These are phyloP conservation scores for Fusarium sp. DNA, from an alignment of 2,329 filamentous ascomycete genomes.

Conservation along the genomic window DNA sequence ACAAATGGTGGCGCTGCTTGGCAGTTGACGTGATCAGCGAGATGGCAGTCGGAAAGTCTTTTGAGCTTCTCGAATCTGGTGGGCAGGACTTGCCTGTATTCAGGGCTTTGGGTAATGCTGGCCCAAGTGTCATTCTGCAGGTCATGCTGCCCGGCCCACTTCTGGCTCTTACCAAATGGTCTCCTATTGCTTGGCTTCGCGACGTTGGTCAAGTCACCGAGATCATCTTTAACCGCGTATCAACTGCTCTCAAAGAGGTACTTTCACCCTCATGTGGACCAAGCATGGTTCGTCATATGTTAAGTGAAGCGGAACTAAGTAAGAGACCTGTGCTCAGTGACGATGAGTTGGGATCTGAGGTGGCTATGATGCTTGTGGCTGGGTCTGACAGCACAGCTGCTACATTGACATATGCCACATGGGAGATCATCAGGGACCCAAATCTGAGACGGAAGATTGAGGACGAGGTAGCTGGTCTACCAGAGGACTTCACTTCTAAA, in stretches of 20 bases:
- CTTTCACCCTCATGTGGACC: not conserved
- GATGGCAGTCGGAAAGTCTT: conserved; percentile 8
- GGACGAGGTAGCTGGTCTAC: not conserved
- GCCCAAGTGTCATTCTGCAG: not conserved
- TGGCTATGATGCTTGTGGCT: conserved; percentile 8
- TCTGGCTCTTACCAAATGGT: not conserved
- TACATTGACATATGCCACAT: conserved; percentile 6
- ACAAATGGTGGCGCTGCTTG: conserved; percentile 20
- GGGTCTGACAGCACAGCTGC: conserved; percentile 19
- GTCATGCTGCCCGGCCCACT: not conserved
- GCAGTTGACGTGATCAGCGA: conserved; percentile 14
- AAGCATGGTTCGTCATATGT: not conserved
- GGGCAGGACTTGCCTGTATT: not conserved
- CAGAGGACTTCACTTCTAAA: not conserved
- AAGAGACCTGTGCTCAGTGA: not conserved
- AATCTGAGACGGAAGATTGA: not conserved
- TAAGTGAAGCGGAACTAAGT: not conserved
- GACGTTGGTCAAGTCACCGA: not conserved
- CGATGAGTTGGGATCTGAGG: conserved; percentile 11
- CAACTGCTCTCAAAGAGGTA: not conserved
- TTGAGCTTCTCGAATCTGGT: not conserved
- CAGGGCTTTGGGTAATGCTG: not conserved
- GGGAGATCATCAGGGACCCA: not conserved
- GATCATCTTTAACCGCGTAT: not conserved
- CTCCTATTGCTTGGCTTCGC: not conserved